Evolutionary conservation across 2,329 filamentous ascomycete species (phyloP).

Genomic region (Colletotrichum somersetense): DNA sequence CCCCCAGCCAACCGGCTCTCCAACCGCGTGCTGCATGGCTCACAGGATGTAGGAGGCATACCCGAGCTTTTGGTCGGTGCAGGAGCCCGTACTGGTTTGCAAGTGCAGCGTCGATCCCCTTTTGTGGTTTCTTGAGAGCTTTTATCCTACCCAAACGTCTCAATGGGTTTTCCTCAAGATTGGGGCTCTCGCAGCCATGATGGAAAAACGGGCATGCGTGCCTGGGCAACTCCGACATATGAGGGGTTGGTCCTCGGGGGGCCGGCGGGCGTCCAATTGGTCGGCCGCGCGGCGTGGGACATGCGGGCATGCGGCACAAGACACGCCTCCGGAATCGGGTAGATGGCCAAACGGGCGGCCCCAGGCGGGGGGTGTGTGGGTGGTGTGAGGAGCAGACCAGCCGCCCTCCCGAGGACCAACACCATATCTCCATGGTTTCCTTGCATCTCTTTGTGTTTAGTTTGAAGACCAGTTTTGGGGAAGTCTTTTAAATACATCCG

Average conservation of each 20-base stretch:
- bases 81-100: neutral
- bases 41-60: slow-evolving; percentile 25
- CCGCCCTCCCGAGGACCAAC: neutral
- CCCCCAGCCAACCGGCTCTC: slow-evolving; percentile 28
- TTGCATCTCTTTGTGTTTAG: too few relatives aligned
- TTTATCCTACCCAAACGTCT: neutral
- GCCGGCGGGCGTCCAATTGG: neutral
- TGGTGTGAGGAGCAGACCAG: neutral
- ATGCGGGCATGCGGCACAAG: slow-evolving; percentile 11
- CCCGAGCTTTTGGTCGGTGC: slow-evolving; percentile 10
- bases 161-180: neutral
- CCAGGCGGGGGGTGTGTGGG: neutral
- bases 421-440: neutral
- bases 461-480: neutral
- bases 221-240: slow-evolving; percentile 4
- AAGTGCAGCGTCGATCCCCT: slow-evolving; percentile 3
- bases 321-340: slow-evolving; percentile 5
- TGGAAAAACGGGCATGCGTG: slow-evolving; percentile 1
- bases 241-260: neutral
- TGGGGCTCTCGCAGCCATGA: neutral
- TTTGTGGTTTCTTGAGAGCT: neutral
- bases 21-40: slow-evolving; percentile 19
- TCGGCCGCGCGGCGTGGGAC: slow-evolving; percentile 16
- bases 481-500: neutral
- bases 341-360: slow-evolving; percentile 23